phyloP scores from a whole-genome alignment of 495 filamentous ascomycete species.

The Platismatia glauca region DNA sequence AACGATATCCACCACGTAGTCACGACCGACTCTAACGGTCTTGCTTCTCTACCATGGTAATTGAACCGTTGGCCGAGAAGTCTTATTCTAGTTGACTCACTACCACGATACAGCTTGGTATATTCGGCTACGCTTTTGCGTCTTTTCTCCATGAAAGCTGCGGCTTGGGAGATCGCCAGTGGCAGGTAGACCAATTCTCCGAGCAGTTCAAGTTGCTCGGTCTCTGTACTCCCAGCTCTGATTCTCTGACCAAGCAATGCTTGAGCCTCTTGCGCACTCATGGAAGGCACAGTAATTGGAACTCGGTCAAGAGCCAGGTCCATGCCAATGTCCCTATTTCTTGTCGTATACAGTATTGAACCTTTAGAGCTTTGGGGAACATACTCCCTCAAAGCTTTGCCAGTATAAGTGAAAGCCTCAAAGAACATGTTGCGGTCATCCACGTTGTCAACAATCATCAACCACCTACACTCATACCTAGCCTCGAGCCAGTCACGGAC shows the following conservation, averaged over 20 bases:
- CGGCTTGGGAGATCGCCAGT: slow-evolving; percentile 31
- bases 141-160: slow-evolving; percentile 28
- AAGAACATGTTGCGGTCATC: slow-evolving; percentile 28
- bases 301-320: slow-evolving; percentile 4
- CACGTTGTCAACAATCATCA: slow-evolving; percentile 34
- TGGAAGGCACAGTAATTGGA: slow-evolving; percentile 1
- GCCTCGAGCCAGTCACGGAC: slow-evolving; percentile 17
- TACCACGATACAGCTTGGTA: slow-evolving; percentile 6
- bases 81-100: background rate
- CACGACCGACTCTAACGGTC: slow-evolving; percentile 27
- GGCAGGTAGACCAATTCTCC: slow-evolving; percentile 29
- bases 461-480: slow-evolving; percentile 21
- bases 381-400: slow-evolving; percentile 22
- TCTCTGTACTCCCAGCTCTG: slow-evolving; percentile 1
- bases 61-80: slow-evolving; percentile 3
- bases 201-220: slow-evolving; percentile 20
- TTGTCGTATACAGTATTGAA: slow-evolving; percentile 34
- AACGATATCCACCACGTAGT: slow-evolving; percentile 41
- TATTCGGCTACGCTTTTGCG: slow-evolving; percentile 19
- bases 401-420: slow-evolving; percentile 2
- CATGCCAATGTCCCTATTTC: slow-evolving; percentile 26
- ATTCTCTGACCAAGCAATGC: slow-evolving; percentile 3
- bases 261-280: slow-evolving; percentile 12
- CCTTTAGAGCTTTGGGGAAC: slow-evolving; percentile 34
- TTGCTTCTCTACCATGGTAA: slow-evolving; percentile 7